These are phyloP conservation scores for Beauveria caledonica DNA, from an alignment of 2,329 filamentous ascomycete genomes.

Conservation along the genomic window DNA sequence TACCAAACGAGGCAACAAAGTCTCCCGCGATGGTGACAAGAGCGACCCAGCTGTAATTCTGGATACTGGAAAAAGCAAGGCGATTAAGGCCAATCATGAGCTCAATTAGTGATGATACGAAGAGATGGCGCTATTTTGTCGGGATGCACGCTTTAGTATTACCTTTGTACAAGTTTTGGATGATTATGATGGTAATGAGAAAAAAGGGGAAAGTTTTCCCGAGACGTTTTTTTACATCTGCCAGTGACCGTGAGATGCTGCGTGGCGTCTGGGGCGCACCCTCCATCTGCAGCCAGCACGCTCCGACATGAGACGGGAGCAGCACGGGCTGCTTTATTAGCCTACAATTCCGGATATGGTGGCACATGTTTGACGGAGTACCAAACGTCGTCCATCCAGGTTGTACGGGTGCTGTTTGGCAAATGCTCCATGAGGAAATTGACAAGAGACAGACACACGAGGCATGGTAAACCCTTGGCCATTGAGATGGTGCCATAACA, in stretches of 20 bases:
- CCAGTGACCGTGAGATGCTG: no score
- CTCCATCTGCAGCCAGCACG: background rate
- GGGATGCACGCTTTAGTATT: no score
- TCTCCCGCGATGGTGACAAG: conserved; percentile 30
- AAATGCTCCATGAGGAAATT: no score
- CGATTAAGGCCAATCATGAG: conserved; percentile 33
- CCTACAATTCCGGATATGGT: no score
- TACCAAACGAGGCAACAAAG: conserved; percentile 34
- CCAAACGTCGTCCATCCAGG: background rate
- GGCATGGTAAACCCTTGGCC: no score
- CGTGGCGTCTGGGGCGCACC: background rate
- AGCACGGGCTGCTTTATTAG: no score
- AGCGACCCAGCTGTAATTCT: conserved; percentile 36
- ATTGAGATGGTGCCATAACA: background rate
- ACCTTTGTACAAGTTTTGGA: no score
- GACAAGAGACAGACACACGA: no score
- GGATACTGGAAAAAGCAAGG: conserved; percentile 34
- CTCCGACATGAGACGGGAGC: no score
- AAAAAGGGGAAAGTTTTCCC: background rate
- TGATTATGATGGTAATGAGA: no score
- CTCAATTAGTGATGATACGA: conserved; percentile 20
- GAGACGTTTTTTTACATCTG: background rate
- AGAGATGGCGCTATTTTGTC: background rate
- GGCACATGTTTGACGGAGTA: background rate
- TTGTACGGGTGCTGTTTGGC: background rate